Percentiles rank a stretch among this genome's conserved stretches.
Conservation (phyloP, 2,329 filamentous ascomycete species). For the Podosphaera xanthii region DNA sequence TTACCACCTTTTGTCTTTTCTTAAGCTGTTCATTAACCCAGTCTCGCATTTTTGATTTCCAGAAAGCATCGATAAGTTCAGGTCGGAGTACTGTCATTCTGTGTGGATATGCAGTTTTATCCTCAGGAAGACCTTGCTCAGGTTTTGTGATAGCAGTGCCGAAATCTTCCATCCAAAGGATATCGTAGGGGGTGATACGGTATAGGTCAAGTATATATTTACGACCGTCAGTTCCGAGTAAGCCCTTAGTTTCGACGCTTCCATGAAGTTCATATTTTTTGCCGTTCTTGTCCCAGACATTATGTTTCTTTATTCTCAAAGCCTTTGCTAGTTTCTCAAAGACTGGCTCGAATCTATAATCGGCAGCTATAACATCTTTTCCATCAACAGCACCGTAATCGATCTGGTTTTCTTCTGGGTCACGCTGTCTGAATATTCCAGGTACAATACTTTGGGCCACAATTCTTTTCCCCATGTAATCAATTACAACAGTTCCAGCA, state of each 20-base stretch:
- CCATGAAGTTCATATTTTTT: slow-evolving; percentile 79
- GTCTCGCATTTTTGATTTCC: slow-evolving; percentile 66
- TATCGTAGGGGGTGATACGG: slow-evolving; percentile 76
- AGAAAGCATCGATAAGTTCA: slow-evolving; percentile 73
- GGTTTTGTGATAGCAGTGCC: slow-evolving; percentile 21
- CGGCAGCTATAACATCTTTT: slow-evolving; percentile 79
- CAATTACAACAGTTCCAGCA: slow-evolving; percentile 84
- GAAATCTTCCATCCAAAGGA: slow-evolving; percentile 69
- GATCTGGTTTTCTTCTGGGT: slow-evolving; percentile 94
- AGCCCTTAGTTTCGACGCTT: slow-evolving; percentile 91
- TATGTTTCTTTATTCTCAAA: slow-evolving; percentile 77
- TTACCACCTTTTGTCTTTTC: slow-evolving; percentile 26
- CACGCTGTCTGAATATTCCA: slow-evolving; percentile 95
- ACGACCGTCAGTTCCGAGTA: slow-evolving; percentile 87
- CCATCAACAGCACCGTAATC: slow-evolving; percentile 97
- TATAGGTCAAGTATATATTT: slow-evolving; percentile 97
- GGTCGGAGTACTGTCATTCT: slow-evolving; percentile 85
- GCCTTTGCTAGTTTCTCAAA: slow-evolving; percentile 84
- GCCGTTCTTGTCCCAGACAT: slow-evolving; percentile 93
- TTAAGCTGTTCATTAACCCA: slow-evolving; percentile 66
- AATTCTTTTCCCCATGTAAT: slow-evolving; percentile 91
- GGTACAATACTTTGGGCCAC: slow-evolving; percentile 96
- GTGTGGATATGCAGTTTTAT: slow-evolving; percentile 46
- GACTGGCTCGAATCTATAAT: slow-evolving; percentile 60
- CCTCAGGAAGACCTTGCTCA: slow-evolving; percentile 14